Evolutionary conservation across 2,329 filamentous ascomycete species (phyloP).

Genomic region (Epichloe scottii): DNA sequence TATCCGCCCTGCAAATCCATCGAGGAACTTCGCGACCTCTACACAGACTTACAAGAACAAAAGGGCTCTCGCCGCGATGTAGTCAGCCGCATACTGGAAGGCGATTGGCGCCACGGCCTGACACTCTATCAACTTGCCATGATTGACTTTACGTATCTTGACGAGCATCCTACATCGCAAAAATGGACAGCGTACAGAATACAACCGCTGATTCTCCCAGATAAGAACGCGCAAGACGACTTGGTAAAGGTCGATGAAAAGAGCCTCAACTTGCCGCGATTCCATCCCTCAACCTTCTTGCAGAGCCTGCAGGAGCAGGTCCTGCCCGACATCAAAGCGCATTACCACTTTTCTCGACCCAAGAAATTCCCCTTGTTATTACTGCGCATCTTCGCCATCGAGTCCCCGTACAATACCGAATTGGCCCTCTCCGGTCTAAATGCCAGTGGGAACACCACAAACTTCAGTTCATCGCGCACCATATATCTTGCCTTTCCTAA

Average conservation of each 20-base stretch:
- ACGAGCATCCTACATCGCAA: constrained; percentile 50
- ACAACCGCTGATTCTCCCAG: constrained; percentile 33
- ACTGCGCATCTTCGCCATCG: constrained; percentile 66
- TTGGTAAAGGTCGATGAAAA: constrained; percentile 29
- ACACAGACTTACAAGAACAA: constrained; percentile 44
- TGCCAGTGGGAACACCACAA: constrained; percentile 23
- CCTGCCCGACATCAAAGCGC: constrained; percentile 67
- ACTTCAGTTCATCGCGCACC: constrained; percentile 54
- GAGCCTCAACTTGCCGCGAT: constrained; percentile 48
- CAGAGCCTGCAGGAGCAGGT: constrained; percentile 62
- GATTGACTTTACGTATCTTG: constrained; percentile 54
- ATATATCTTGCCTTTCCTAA: constrained; percentile 77
- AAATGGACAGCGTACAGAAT: constrained; percentile 54
- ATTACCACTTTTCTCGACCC: constrained; percentile 69
- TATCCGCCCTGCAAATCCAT: constrained; percentile 56
- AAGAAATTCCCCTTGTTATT: constrained; percentile 56
- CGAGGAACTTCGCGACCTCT: constrained; percentile 53
- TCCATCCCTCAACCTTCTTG: constrained; percentile 71
- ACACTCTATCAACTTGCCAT: constrained; percentile 56
- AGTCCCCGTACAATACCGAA: constrained; percentile 64
- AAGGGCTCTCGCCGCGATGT: constrained; percentile 53
- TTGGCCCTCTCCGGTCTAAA: constrained; percentile 29
- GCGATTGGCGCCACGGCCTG: constrained; percentile 56
- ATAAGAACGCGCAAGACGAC: constrained; percentile 24
- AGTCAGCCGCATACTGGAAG: constrained; percentile 49